These are phyloP conservation scores for Spiraea crenata DNA, from an alignment of 331 rosid genomes.

Conservation along the genomic window DNA sequence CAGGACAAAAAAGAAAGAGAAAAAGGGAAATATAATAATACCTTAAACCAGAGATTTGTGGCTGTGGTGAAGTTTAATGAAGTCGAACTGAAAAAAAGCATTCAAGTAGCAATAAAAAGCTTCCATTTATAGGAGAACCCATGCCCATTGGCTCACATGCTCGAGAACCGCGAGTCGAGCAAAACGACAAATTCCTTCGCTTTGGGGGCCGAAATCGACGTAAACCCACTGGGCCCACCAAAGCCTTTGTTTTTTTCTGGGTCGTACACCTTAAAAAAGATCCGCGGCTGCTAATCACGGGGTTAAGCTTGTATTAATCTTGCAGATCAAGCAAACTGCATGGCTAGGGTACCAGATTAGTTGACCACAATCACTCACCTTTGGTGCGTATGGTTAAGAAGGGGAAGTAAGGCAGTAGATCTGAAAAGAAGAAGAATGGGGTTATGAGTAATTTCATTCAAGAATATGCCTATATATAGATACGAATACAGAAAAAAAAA, in stretches of 20 bases:
- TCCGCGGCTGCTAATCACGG: neutral
- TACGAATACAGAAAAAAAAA: neutral
- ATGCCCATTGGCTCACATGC: slow-evolving; percentile 32
- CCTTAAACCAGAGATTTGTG: slow-evolving; percentile 13
- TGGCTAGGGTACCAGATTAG: neutral
- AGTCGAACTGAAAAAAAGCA: slow-evolving; percentile 6
- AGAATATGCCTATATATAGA: neutral
- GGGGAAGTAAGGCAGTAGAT: too few relatives aligned
- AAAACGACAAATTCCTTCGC: slow-evolving; percentile 24
- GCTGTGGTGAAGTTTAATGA: neutral
- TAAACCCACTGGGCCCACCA: slow-evolving; percentile 22
- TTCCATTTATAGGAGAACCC: slow-evolving; percentile 59
- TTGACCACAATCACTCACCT: neutral
- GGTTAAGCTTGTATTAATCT: neutral
- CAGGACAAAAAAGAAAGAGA: neutral
- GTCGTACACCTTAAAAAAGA: neutral
- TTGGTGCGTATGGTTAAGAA: too few relatives aligned
- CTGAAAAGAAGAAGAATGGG: too few relatives aligned
- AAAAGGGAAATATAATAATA: neutral
- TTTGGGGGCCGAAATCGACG: slow-evolving; percentile 30
- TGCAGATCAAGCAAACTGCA: neutral
- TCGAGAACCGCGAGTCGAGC: slow-evolving; percentile 5
- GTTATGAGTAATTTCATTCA: neutral
- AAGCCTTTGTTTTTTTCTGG: neutral
- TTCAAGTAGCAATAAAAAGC: slow-evolving; percentile 23